A percentile compares a stretch with the other conserved stretches of the same genome.
Conservation (phyloP, 192 early-diverging fungal genomes). For the Coemansia sp. region DNA sequence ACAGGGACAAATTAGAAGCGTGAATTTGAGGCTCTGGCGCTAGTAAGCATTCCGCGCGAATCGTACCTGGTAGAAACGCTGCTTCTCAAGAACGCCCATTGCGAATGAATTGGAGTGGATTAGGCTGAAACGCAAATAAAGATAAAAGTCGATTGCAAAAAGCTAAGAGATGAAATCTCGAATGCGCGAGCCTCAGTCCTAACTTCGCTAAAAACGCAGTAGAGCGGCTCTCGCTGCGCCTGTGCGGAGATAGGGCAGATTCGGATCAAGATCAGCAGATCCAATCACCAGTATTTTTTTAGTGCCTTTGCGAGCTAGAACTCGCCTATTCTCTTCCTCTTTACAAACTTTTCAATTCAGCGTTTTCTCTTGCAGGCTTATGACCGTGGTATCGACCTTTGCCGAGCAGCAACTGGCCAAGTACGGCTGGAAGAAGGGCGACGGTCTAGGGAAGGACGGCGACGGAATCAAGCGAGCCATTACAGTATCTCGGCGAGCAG, state of each 20-base stretch:
- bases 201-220: no score
- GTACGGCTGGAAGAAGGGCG: conserved; percentile 84
- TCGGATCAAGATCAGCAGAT: neutral
- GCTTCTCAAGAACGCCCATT: conserved; percentile 51
- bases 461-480: conserved; percentile 85
- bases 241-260: no score
- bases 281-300: neutral
- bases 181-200: no score
- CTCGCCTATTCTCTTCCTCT: conserved; percentile 77
- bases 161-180: neutral
- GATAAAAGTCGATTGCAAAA: neutral
- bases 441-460: conserved; percentile 75
- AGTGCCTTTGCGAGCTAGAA: conserved; percentile 58
- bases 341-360: conserved; percentile 45
- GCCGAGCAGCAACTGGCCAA: conserved; percentile 83
- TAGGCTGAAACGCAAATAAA: neutral
- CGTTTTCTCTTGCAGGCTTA: conserved; percentile 57
- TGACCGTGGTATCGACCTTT: conserved; percentile 60
- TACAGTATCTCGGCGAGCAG: conserved; percentile 79
- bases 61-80: conserved; percentile 59
- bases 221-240: no score
- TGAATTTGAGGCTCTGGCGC: neutral
- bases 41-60: neutral
- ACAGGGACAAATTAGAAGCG: neutral
- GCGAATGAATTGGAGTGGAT: neutral